Conservation (phyloP, 345 rosid genomes). For the Pugionium cornutum region DNA sequence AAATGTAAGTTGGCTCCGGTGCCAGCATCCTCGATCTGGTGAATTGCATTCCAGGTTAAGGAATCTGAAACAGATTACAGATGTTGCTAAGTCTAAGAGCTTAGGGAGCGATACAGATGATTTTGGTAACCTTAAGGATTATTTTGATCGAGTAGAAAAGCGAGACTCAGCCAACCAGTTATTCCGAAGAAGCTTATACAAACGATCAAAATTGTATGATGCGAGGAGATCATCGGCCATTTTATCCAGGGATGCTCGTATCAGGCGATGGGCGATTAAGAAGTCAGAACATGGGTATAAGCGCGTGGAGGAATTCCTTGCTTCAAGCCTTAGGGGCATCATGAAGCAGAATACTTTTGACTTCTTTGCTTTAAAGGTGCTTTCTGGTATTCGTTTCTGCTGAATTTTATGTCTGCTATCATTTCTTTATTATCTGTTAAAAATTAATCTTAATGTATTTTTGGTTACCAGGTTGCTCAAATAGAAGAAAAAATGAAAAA, state of each 20-base stretch:
- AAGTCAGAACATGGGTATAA: slow-evolving; percentile 83
- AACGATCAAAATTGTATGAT: slow-evolving; percentile 92
- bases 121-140: slow-evolving; percentile 88
- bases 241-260: slow-evolving; percentile 94
- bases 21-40: slow-evolving; percentile 45
- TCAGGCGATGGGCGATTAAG: slow-evolving; percentile 87
- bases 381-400: slow-evolving; percentile 22
- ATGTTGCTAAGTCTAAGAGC: slow-evolving; percentile 49
- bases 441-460: slow-evolving; percentile 34
- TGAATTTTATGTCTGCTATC: slow-evolving; percentile 6
- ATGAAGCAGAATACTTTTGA: slow-evolving; percentile 91
- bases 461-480: slow-evolving; percentile 68
- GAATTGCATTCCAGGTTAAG: slow-evolving; percentile 58
- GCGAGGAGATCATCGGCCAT: slow-evolving; percentile 89
- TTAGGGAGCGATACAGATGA: slow-evolving; percentile 65
- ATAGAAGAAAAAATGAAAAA: slow-evolving; percentile 79
- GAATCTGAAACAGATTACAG: slow-evolving; percentile 68
- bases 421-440: slow-evolving; percentile 15
- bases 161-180: slow-evolving; percentile 87
- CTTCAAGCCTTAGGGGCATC: slow-evolving; percentile 82
- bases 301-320: slow-evolving; percentile 93
- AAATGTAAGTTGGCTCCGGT: slow-evolving; percentile 65
- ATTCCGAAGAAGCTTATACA: slow-evolving; percentile 82
- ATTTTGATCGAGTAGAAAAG: slow-evolving; percentile 89
- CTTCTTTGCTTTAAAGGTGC: slow-evolving; percentile 88